A percentile compares a stretch with the other conserved stretches of the same genome.
Evolutionary conservation across 306 rosid genomes (phyloP).

Genomic region (Quercus bicolor): DNA sequence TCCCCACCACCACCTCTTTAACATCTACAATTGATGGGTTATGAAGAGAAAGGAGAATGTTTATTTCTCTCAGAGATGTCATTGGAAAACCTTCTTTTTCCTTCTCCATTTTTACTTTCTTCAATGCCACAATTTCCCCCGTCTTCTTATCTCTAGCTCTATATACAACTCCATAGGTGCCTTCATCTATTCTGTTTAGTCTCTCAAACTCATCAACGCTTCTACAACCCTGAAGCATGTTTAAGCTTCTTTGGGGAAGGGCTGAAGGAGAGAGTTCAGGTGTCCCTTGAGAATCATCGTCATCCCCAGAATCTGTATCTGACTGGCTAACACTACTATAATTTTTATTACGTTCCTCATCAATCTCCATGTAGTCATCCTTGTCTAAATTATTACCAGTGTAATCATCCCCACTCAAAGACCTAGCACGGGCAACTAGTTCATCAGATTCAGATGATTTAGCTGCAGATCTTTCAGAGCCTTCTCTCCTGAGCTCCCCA

Average conservation of each 20-base stretch:
- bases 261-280: constrained; percentile 55
- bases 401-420: constrained; percentile 60
- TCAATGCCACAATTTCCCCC: constrained; percentile 91
- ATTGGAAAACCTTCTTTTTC: constrained; percentile 97
- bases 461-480: constrained; percentile 48
- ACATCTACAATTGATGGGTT: constrained; percentile 95
- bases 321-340: constrained; percentile 51
- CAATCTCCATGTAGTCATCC: constrained; percentile 66
- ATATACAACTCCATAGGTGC: constrained; percentile 97
- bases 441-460: constrained; percentile 76
- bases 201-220: constrained; percentile 99
- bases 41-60: constrained; percentile 96
- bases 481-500: constrained; percentile 58
- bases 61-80: constrained; percentile 98
- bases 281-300: constrained; percentile 40
- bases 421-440: constrained; percentile 43
- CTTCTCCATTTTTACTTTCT: constrained; percentile 99
- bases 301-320: constrained; percentile 65
- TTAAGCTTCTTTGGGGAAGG: constrained; percentile 66
- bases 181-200: constrained; percentile 95
- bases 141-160: constrained; percentile 92
- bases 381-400: constrained; percentile 51
- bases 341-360: constrained; percentile 44
- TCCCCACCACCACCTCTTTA: constrained; percentile 98
- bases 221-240: constrained; percentile 99